A percentile compares a stretch with the other conserved stretches of the same genome.
phyloP scores from a whole-genome alignment of 345 rosid species.

The Citrus trifoliata region DNA sequence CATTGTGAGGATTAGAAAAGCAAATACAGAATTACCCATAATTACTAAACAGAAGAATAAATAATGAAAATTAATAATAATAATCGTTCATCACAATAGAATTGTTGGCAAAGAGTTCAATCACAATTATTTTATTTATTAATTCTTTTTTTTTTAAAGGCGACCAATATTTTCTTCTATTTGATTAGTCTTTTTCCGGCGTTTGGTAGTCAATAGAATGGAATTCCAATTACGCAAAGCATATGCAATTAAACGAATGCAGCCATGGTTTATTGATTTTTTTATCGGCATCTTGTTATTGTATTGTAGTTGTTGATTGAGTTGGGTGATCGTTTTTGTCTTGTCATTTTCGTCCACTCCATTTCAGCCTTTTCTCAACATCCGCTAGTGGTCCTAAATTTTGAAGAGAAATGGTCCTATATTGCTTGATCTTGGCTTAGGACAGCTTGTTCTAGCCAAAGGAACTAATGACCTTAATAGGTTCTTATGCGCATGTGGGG shows the following conservation, averaged over 20 bases:
- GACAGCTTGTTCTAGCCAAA: constrained; percentile 12
- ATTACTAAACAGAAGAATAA: no score
- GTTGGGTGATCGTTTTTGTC: constrained; percentile 15
- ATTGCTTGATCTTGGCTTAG: constrained; percentile 2
- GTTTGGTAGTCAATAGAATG: not conserved
- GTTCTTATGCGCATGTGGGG: not conserved
- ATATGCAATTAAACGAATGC: not conserved
- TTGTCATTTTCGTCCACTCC: constrained; percentile 34
- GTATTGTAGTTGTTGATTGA: constrained; percentile 9
- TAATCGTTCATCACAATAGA: not conserved
- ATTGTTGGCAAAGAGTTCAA: not conserved
- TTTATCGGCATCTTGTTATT: not conserved
- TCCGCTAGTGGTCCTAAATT: constrained; percentile 17
- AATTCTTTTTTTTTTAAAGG: not conserved
- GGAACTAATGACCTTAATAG: not conserved
- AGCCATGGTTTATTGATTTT: constrained; percentile 5
- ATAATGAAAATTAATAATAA: no score
- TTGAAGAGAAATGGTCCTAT: constrained; percentile 13
- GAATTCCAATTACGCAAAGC: not conserved
- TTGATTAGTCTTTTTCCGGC: not conserved
- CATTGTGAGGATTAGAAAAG: no score
- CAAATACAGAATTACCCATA: not conserved
- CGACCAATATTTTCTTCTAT: not conserved
- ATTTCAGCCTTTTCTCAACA: constrained; percentile 14
- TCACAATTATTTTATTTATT: not conserved